Evolutionary conservation across 169 alveolate genomes (phyloP).

Genomic region (Plasmodium ovale): DNA sequence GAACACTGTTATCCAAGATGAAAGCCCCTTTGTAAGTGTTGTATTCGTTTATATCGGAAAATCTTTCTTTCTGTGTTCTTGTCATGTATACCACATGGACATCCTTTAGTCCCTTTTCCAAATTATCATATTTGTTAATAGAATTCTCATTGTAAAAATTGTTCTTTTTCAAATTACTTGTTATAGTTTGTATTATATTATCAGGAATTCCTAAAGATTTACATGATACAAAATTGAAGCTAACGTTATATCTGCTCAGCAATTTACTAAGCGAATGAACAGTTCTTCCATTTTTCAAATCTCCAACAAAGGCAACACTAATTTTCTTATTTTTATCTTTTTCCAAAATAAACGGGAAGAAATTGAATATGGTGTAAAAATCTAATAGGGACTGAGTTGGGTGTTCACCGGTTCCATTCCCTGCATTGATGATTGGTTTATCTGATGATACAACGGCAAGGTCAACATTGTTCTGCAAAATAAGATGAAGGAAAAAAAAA

Average conservation of each 20-base stretch:
- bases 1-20: slow-evolving; percentile 70
- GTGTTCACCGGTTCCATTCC: slow-evolving; percentile 90
- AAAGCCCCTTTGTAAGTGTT: slow-evolving; percentile 77
- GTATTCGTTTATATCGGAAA: slow-evolving; percentile 76
- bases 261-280: slow-evolving; percentile 87
- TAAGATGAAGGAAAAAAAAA: background rate
- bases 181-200: slow-evolving; percentile 46
- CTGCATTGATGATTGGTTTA: slow-evolving; percentile 89
- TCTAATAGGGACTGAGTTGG: slow-evolving; percentile 90
- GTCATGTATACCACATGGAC: slow-evolving; percentile 88
- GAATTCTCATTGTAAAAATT: slow-evolving; percentile 57
- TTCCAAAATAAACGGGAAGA: slow-evolving; percentile 78
- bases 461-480: slow-evolving; percentile 61
- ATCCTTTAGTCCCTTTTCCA: slow-evolving; percentile 57
- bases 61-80: slow-evolving; percentile 86
- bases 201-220: slow-evolving; percentile 84
- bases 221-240: slow-evolving; percentile 80
- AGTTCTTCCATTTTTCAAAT: slow-evolving; percentile 88
- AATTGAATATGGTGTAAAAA: slow-evolving; percentile 84
- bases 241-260: slow-evolving; percentile 85
- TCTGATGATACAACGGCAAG: slow-evolving; percentile 58
- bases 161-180: slow-evolving; percentile 47
- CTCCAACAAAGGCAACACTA: slow-evolving; percentile 87
- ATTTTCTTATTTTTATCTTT: slow-evolving; percentile 33
- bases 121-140: slow-evolving; percentile 55